These are phyloP conservation scores for Myochromella boudieri DNA, from an alignment of 768 basidiomycete genomes.

Conservation along the genomic window DNA sequence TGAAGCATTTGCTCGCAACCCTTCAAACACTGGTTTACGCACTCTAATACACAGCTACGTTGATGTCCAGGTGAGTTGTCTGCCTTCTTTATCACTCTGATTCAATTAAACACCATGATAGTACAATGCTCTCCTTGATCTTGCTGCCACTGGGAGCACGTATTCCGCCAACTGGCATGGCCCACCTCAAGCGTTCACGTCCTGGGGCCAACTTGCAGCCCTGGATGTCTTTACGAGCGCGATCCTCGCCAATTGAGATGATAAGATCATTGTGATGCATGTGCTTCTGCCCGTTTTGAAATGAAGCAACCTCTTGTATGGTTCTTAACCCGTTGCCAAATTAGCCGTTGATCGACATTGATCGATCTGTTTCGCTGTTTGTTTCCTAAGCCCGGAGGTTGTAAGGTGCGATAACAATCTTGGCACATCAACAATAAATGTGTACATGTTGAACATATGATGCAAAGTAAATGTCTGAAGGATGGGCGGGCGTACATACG, in stretches of 20 bases:
- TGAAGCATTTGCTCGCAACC: conserved; percentile 43
- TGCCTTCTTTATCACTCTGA: neutral
- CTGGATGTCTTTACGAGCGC: conserved; percentile 42
- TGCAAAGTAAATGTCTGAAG: too few species aligned
- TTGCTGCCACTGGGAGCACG: conserved; percentile 40
- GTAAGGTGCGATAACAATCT: too few species aligned
- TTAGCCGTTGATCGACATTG: too few species aligned
- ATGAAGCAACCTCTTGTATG: too few species aligned
- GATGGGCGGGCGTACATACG: too few species aligned
- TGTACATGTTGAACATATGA: too few species aligned
- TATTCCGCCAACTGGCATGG: conserved; percentile 51
- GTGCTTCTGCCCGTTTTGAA: neutral
- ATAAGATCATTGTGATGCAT: too few species aligned
- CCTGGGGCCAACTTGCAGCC: conserved; percentile 50
- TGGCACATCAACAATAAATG: too few species aligned
- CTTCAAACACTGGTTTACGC: conserved; percentile 33
- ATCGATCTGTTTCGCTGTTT: too few species aligned
- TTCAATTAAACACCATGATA: conserved; percentile 16
- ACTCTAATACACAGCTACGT: conserved; percentile 48
- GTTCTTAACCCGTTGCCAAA: too few species aligned
- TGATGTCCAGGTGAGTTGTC: conserved; percentile 44
- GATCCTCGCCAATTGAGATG: conserved; percentile 27
- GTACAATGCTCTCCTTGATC: conserved; percentile 51
- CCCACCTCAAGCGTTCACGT: conserved; percentile 42
- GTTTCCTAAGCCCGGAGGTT: too few species aligned